phyloP scores from a whole-genome alignment of 306 rosid genomes.

The Cyamopsis tetragonoloba region DNA sequence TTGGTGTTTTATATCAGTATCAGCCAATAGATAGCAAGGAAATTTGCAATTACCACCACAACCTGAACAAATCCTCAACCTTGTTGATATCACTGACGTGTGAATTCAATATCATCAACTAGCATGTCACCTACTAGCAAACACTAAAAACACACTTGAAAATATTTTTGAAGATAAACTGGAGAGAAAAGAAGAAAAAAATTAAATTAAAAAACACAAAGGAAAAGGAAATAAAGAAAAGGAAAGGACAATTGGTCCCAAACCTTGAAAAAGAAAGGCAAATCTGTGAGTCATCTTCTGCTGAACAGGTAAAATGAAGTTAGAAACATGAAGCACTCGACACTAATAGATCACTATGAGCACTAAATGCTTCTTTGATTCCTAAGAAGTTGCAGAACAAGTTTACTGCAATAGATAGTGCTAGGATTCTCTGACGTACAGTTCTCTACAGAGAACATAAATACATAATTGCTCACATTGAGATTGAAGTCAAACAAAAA shows the following conservation, averaged over 20 bases:
- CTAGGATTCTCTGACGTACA: too few species aligned
- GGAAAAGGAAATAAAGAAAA: neutral
- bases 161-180: neutral
- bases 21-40: slow-evolving; percentile 21
- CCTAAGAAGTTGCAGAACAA: slow-evolving; percentile 18
- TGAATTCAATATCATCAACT: neutral
- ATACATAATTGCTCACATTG: too few species aligned
- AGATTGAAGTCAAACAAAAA: too few species aligned
- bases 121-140: slow-evolving; percentile 11
- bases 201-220: neutral
- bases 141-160: slow-evolving; percentile 9
- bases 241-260: neutral
- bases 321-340: slow-evolving; percentile 7
- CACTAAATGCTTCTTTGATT: slow-evolving; percentile 19
- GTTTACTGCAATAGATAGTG: too few species aligned
- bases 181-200: neutral
- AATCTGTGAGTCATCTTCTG: neutral
- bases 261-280: neutral
- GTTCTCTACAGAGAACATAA: too few species aligned
- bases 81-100: slow-evolving; percentile 3
- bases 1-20: neutral
- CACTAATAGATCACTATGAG: neutral
- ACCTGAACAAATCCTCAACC: neutral
- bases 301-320: neutral
- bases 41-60: neutral